Evolutionary conservation across 163 green algal species (phyloP), one percentile per base, ranked within the genome.

Genomic region (Volvox carteri): DNA sequence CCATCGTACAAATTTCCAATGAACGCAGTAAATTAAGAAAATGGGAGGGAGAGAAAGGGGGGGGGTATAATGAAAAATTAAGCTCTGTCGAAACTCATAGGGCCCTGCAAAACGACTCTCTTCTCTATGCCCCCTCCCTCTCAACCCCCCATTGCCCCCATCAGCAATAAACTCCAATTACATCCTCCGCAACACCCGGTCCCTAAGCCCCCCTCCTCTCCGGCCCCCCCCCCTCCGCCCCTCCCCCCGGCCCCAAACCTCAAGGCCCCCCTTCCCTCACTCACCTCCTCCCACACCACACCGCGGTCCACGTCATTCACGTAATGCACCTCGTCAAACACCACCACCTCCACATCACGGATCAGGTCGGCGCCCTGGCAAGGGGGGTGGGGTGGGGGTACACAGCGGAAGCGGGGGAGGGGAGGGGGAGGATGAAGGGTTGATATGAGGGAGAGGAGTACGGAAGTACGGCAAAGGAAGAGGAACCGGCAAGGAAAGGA

Each of bases 321-420:
- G 87, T 99, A 99, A 90, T 99, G 98, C 58, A 90, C 96, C 93
- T 99, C 97, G 77, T 99, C 97, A 86, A 98, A 99, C 28, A 99
- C 94, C 44, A 99, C 97, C 95, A 95, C 98, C 92, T 98, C 96
- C 35, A 99, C 95, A 85, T 99, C 97, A 1, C 96, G 92, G 48
- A 98, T 96, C 28, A 98, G 65, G 84, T 99, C 96, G 28, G 96
- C 95, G 30, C 97, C 90, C 92, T 93, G 91, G n/a, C 18, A 18
- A 18, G 62, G 54, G 56, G 18, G 48, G 21, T 39, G 56, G 39
- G 78, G 56, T 33, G 78, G 30, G 50, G 19, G n/a, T 58, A 72
- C 60, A 23, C 42, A n/a, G n/a, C n/a, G 54, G 8, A 19, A 72
- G 50, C 2, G 76, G 48, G 30, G 35, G 30, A 8, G 52, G 35